Conservation (phyloP, 2,329 filamentous ascomycete species). For the Penicillium nordicum region DNA sequence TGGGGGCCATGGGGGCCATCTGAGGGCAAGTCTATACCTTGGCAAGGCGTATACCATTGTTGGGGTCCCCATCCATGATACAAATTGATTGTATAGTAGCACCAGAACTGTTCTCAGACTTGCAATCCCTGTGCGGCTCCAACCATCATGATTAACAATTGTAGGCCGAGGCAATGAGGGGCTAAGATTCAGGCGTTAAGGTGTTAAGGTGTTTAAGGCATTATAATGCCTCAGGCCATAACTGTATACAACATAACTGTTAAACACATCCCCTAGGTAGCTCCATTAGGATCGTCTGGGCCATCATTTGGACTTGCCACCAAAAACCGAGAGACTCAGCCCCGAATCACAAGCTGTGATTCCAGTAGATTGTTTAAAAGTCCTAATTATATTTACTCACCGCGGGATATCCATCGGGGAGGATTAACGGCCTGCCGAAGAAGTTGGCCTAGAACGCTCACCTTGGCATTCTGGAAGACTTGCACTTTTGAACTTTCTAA, state of each 20-base stretch:
- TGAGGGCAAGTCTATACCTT: neutral
- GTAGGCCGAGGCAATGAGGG: neutral
- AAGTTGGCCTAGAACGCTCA: neutral
- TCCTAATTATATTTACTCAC: neutral
- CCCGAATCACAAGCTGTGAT: neutral
- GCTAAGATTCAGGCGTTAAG: neutral
- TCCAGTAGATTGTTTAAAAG: neutral
- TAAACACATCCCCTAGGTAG: neutral
- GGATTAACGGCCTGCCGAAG: neutral
- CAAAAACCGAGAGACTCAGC: neutral
- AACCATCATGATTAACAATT: neutral
- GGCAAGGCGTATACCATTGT: neutral
- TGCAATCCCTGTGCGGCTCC: neutral
- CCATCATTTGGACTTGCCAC: too few species aligned
- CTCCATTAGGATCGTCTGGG: too few species aligned
- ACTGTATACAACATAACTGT: too few species aligned
- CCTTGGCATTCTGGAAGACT: constrained; percentile 5
- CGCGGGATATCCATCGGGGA: neutral
- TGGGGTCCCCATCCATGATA: neutral
- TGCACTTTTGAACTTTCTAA: neutral
- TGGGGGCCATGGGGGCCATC: neutral
- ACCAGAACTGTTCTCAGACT: neutral
- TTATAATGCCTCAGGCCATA: neutral
- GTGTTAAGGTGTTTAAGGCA: neutral
- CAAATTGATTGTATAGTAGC: neutral